Evolutionary conservation across 192 early-diverging fungal genomes (phyloP).

Genomic region (Coemansia sp.): DNA sequence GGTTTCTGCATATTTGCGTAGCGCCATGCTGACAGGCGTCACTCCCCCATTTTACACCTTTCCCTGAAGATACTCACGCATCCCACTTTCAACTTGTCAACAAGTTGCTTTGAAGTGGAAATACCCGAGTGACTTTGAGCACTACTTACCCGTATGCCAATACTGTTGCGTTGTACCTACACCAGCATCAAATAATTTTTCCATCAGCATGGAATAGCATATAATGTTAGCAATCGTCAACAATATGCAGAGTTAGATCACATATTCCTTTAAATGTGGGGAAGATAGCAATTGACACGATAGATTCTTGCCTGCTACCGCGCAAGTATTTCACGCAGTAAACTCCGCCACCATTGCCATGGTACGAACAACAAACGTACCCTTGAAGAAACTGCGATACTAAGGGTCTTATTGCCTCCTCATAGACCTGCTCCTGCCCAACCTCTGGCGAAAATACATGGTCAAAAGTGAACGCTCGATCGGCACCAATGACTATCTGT

Average conservation of each 20-base stretch:
- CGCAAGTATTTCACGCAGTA: not conserved
- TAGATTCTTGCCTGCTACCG: not conserved
- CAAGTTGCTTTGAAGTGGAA: too few relatives aligned
- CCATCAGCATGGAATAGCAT: not conserved
- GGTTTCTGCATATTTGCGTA: too few relatives aligned
- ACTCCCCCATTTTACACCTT: too few relatives aligned
- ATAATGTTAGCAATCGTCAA: not conserved
- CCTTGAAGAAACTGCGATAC: slow-evolving; percentile 69
- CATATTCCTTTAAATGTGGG: too few relatives aligned
- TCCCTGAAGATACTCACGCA: too few relatives aligned
- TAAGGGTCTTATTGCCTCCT: slow-evolving; percentile 53
- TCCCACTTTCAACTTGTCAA: too few relatives aligned
- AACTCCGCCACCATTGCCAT: not conserved
- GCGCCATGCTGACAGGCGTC: too few relatives aligned
- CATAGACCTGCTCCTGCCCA: slow-evolving; percentile 68
- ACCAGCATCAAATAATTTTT: not conserved
- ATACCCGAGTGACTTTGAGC: too few relatives aligned
- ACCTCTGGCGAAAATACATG: slow-evolving; percentile 68
- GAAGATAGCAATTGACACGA: too few relatives aligned
- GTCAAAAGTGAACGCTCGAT: slow-evolving; percentile 67
- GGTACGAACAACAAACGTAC: slow-evolving; percentile 13
- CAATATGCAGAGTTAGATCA: too few relatives aligned
- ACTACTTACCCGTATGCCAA: slow-evolving; percentile 82
- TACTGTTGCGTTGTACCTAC: slow-evolving; percentile 85
- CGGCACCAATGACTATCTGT: slow-evolving; percentile 53